Evolutionary conservation across 2,329 filamentous ascomycete genomes (phyloP), one percentile per base, ranked within the genome.

Genomic region (Ceratocystis destructans): DNA sequence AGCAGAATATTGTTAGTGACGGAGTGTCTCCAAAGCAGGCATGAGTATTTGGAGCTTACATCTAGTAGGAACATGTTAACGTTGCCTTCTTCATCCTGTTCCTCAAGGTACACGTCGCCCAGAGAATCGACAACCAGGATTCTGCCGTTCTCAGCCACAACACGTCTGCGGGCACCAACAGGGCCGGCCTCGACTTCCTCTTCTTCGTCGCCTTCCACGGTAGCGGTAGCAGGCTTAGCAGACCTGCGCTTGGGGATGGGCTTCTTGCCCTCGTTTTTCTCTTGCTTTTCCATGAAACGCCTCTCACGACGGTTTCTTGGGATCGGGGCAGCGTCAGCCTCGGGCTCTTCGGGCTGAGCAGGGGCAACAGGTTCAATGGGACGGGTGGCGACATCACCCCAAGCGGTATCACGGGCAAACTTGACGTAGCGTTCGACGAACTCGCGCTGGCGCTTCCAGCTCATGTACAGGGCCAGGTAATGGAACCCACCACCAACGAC

Each of bases 61-160:
- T 99, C 93, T 68, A 99, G 85, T 69, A 96, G 78, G 73, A 87
- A 96, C 74, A 96, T 90, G 70, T 88, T 83, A 41, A 85, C 82
- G 66, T 89, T 85, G 64, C 94, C 94, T 28, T 96, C 90, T 70
- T 92, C 91, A 64, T 90, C 90, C 71, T 90, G 83, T 73, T 96
- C 89, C 76, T 97, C 92, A n/a, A 99, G 80, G 73, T 90, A 99
- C 12, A 99, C 94, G 71, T 96, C 91, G 33, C 94, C 94, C 8
- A 87, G 79, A 0, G 89, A 90, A 76, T 99, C 93, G 3, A 99
- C 94, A 66, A 99, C 87, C 46, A 99, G 79, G 0, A 96, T 82
- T 79, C 97, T 99, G 70, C 94, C 94, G 72, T 99, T 99, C 79
- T 96, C 88, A 1, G 92, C 93, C 31, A 92, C 84, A 17, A 97